Percentiles rank a stretch among this genome's conserved stretches.
Conservation (phyloP, 202 grass and related monocot species). For the Zizania palustris region DNA sequence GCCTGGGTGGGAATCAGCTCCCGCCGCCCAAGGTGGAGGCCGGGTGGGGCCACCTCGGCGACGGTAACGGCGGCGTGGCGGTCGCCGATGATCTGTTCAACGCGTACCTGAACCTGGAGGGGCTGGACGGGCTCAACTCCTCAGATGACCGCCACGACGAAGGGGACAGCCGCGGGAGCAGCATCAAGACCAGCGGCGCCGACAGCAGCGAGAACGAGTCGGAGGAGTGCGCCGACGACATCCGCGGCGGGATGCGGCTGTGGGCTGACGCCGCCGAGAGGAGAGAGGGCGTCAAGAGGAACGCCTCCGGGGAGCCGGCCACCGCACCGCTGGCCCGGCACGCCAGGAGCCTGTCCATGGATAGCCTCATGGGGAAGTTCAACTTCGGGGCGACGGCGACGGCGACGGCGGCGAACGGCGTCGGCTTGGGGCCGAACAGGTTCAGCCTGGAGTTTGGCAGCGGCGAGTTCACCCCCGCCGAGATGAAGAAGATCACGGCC, state of each 20-base stretch:
- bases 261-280: constrained; percentile 35
- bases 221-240: constrained; percentile 58
- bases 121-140: constrained; percentile 68
- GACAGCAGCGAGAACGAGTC: constrained; percentile 88
- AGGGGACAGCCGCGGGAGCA: constrained; percentile 65
- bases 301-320: constrained; percentile 38
- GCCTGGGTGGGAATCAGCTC: not conserved
- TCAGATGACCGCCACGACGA: constrained; percentile 66
- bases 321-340: constrained; percentile 38
- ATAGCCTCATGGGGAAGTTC: constrained; percentile 73
- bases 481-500: constrained; percentile 97
- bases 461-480: constrained; percentile 67
- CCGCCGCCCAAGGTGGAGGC: constrained; percentile 50
- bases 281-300: constrained; percentile 54
- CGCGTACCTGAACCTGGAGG: constrained; percentile 84
- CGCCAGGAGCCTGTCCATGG: constrained; percentile 85
- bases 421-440: constrained; percentile 42
- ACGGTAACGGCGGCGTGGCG: not conserved
- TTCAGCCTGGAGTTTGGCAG: constrained; percentile 82
- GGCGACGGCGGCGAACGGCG: not conserved
- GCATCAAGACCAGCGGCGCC: constrained; percentile 65
- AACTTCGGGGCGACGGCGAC: constrained; percentile 50
- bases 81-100: constrained; percentile 68
- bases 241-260: constrained; percentile 37
- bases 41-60: constrained; percentile 44